Base-by-base conservation (phyloP, 2,329 filamentous ascomycete genomes). In the Arachnopeziza araneosa region DNA sequence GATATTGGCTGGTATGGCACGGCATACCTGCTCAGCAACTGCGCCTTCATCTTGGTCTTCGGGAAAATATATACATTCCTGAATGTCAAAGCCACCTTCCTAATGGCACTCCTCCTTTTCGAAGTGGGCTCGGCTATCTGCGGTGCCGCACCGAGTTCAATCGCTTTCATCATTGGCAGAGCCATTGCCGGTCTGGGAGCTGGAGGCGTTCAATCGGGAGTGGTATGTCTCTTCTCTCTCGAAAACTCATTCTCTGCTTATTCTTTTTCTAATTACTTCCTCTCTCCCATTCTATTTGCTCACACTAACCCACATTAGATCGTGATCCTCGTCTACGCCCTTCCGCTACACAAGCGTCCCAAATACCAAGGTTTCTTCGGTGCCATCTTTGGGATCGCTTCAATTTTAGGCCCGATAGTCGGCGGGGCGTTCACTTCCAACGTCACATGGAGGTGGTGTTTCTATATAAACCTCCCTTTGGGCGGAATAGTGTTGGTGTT, bases 381-480 rank as follows among this genome's bases (percentile, higher is more conserved):
- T 24, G 66, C 63, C n/a, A 30, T 66, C 1, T 68, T 55, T 63
- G 63, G 63, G 14, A 55, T 67, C 19, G 48, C 66, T 17, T 64
- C 67, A 1, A 50, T 71, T 9, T 54, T 60, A 44, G 71, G 70
- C 2, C 72, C 72, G 3, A 49, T 74, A 19, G 49, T 74, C 10
- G 72, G 72, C 8, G 72, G 72, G 24, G 66, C 67, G 19, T 72
- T 74, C 49, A 72, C 68, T 5, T 56, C 71, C 48, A 69, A 72
- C 0, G 75, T 76, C 0, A 69, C 73, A 1, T 67, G 77, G 54
- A 65, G 68, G 60, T 68, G 76, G 64, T 69, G 76, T 12, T 69
- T 78, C 2, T 73, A 70, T 64, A 74, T 77, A 67, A 76, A 74
- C 54, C 67, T 79, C 17, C 36, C 36, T 5, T 66, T 76, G 36